Evolutionary conservation across 306 rosid genomes (phyloP), one percentile per base, ranked within the genome.

Genomic region (Canavalia gladiata): DNA sequence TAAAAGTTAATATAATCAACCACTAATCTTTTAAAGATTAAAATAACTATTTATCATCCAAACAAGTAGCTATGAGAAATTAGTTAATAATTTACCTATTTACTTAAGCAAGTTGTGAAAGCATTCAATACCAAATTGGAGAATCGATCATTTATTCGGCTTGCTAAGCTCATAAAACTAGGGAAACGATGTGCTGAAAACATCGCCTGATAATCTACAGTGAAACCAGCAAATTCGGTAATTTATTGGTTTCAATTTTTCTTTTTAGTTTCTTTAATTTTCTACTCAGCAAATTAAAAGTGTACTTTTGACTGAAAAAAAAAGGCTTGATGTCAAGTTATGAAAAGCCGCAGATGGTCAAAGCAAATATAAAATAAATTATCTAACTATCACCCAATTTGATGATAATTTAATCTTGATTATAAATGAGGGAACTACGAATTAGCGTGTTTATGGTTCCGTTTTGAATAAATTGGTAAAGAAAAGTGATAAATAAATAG

Each of bases 21-120:
- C 25, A 18, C 25, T 18, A 18, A 18, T 18, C 25, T 18, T 18
- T 18, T 18, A 18, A 18, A 18, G 25, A 18, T 18, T 18, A 18
- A 18, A 18, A 18, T 18, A 18, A 18, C 25, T 18, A 18, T 18
- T 18, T 18, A 18, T 18, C 25, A 18, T 18, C 2, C 1, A 68
- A 45, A 68, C 50, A 65, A 65, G 69, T 63, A 63, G 29, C 29
- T 13, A 0, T n/a, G 3, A 43, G 7, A 70, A 70, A 49, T 49
- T 70, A 29, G 45, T 68, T 28, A 69, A 69, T 57, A 50, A 66
- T 47, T 29, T 77, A 39, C 3, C 11, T 33, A 4, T 46, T 1
- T 8, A 66, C 52, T 9, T 6, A 72, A 3, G 28, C 73, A 64
- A 76, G 41, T 50, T 65, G 74, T 66, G n/a, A 25, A 66, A 28